Percentiles rank a stretch among this genome's conserved stretches.
Conservation (phyloP, 768 basidiomycete species). For the Lactarius quietus region DNA sequence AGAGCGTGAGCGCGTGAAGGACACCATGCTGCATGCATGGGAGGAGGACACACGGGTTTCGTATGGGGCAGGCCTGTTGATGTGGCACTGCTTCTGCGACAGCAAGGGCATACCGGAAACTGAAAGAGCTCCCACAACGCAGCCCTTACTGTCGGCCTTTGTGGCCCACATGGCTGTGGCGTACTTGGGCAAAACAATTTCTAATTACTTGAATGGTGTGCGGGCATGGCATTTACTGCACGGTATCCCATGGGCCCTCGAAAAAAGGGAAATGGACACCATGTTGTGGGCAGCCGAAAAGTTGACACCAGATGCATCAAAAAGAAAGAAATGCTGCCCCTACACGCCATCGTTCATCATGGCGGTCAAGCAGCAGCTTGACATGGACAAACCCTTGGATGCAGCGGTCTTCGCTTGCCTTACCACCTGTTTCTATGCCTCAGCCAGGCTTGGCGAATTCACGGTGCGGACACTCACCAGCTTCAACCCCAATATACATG, state of each 20-base stretch:
- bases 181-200: constrained; percentile 34
- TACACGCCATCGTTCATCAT: constrained; percentile 32
- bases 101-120: constrained; percentile 32
- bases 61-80: constrained; percentile 37
- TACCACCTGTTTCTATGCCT: constrained; percentile 22
- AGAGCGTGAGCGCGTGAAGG: no score
- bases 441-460: no score
- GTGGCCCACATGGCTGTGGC: constrained; percentile 29
- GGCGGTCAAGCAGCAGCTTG: constrained; percentile 27
- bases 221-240: no score
- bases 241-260: no score
- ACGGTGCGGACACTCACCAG: no score
- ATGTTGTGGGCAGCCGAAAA: constrained; percentile 33
- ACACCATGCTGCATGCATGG: no score
- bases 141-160: constrained; percentile 29
- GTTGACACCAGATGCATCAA: constrained; percentile 34
- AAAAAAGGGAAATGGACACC: no score
- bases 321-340: constrained; percentile 32
- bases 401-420: constrained; percentile 39
- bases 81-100: constrained; percentile 43
- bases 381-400: constrained; percentile 33
- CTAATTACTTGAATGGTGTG: no score
- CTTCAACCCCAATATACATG: no score
- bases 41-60: no score
- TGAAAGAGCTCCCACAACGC: constrained; percentile 31